Conservation (phyloP, 2,329 filamentous ascomycete species). For the Coleophoma crateriformis region DNA sequence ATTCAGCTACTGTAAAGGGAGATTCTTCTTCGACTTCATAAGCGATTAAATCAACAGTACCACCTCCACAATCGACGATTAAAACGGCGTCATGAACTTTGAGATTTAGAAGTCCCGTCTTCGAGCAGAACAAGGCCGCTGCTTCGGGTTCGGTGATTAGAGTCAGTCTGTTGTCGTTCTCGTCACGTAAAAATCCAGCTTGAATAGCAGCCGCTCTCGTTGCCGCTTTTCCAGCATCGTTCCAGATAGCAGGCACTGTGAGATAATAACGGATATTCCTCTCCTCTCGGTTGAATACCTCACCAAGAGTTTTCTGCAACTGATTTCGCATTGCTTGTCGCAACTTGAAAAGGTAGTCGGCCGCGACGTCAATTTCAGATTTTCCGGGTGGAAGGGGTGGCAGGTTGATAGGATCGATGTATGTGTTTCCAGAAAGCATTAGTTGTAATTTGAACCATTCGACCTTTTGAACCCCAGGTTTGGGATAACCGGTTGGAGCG, state of each 20-base stretch:
- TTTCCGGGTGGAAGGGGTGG: conserved; percentile 95
- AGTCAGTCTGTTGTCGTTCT: conserved; percentile 94
- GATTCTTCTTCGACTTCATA: conserved; percentile 98
- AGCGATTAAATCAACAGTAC: conserved; percentile 97
- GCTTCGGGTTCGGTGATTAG: conserved; percentile 95
- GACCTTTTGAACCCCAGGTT: conserved; percentile 96
- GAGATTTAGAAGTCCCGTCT: conserved; percentile 90
- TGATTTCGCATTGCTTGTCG: conserved; percentile 95
- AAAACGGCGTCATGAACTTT: conserved; percentile 98
- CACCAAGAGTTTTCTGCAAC: conserved; percentile 90
- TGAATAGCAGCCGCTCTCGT: conserved; percentile 94
- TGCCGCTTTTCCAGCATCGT: conserved; percentile 95
- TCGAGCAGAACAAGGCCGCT: conserved; percentile 94
- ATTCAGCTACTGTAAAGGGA: conserved; percentile 94
- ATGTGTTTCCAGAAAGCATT: conserved; percentile 97
- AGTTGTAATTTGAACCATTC: conserved; percentile 99
- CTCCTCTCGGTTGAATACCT: conserved; percentile 97
- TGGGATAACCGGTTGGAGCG: conserved; percentile 94
- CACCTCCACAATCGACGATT: conserved; percentile 97
- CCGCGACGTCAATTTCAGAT: conserved; percentile 98
- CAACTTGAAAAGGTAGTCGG: conserved; percentile 97
- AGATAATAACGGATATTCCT: conserved; percentile 97
- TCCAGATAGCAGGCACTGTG: conserved; percentile 99
- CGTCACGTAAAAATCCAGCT: conserved; percentile 91
- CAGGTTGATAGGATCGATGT: conserved; percentile 98